These are phyloP conservation scores for Hygrophoropsis aurantiaca DNA, from an alignment of 768 basidiomycete species.

Conservation along the genomic window DNA sequence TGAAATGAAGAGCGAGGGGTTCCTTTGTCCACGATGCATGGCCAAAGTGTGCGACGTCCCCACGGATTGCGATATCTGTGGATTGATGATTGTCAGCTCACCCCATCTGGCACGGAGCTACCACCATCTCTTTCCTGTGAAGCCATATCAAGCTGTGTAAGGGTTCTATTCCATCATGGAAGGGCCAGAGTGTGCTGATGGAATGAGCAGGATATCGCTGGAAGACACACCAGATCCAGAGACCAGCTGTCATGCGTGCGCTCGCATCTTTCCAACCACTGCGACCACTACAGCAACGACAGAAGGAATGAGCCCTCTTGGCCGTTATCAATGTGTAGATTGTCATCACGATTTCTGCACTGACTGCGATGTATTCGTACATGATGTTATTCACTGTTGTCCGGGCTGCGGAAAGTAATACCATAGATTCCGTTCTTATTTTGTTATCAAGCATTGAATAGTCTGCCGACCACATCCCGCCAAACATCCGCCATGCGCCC, in stretches of 20 bases:
- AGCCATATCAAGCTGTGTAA: conserved; percentile 78
- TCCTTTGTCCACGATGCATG: conserved; percentile 91
- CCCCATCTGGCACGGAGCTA: conserved; percentile 97
- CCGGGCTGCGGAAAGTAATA: conserved; percentile 71
- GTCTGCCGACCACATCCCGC: too few species aligned
- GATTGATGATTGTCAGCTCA: conserved; percentile 96
- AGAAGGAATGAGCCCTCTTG: conserved; percentile 79
- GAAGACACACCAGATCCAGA: conserved; percentile 37
- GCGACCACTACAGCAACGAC: conserved; percentile 34
- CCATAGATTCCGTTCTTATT: not conserved
- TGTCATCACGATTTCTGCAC: conserved; percentile 88
- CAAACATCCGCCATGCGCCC: not conserved
- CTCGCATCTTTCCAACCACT: conserved; percentile 60
- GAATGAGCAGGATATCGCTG: conserved; percentile 35
- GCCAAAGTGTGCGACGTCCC: conserved; percentile 97
- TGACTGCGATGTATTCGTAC: conserved; percentile 96
- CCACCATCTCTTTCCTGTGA: conserved; percentile 94
- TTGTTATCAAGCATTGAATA: not conserved
- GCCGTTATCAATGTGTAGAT: conserved; percentile 86
- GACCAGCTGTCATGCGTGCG: conserved; percentile 74
- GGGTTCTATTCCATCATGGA: conserved; percentile 31
- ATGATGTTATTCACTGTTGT: conserved; percentile 94
- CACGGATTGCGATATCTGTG: conserved; percentile 96
- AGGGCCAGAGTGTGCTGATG: conserved; percentile 2
- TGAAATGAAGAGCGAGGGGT: conserved; percentile 88